Evolutionary conservation across 768 basidiomycete species (phyloP), one percentile per base, ranked within the genome.

Genomic region (Nidula microcarpa): DNA sequence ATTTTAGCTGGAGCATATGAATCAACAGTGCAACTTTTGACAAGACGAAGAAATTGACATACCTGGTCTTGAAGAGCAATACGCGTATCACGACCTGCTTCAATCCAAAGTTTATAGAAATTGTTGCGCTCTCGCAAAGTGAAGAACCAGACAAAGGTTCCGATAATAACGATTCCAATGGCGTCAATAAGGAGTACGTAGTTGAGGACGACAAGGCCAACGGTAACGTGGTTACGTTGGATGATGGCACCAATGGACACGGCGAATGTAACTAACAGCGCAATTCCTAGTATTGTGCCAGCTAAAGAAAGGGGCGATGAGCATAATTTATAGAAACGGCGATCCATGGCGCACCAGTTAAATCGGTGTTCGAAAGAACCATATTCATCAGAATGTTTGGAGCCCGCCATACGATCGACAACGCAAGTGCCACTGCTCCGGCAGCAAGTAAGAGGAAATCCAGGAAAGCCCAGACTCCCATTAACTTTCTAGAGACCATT

Each of bases 81-180:
- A 55, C 83, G 78, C 17, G 72, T 77, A 1, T 69, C 72, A 30
- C 70, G 55, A 33, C 76, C 69, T 54, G 77, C 74, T 48, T 66
- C 66, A 10, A 72, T 55, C 78, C 85, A 95, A 23, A 82, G 68
- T 0, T 55, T 55, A 55, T 82, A 79, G 69, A 86, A 95, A 60
- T 89, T 82, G 43, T 71, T 68, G 30, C 86, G 82, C 65, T 92
- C 86, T 52, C 78, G 68, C 14, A 95, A 75, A 5, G 92, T 91
- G 64, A 72, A 90, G 69, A 88, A 83, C 94, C 94, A 96, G 49
- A 95, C 72, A 58, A 81, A 78, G 17, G 85, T 80, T 55, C 89
- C 92, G 30, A 91, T 69, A 50, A 84, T 61, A 47, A 87, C 68
- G 41, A 87, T 78, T 23, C 77, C 75, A 43, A 88, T 58, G 6